Conservation (phyloP, 139 green algal species). For the Chlorella sp. region DNA sequence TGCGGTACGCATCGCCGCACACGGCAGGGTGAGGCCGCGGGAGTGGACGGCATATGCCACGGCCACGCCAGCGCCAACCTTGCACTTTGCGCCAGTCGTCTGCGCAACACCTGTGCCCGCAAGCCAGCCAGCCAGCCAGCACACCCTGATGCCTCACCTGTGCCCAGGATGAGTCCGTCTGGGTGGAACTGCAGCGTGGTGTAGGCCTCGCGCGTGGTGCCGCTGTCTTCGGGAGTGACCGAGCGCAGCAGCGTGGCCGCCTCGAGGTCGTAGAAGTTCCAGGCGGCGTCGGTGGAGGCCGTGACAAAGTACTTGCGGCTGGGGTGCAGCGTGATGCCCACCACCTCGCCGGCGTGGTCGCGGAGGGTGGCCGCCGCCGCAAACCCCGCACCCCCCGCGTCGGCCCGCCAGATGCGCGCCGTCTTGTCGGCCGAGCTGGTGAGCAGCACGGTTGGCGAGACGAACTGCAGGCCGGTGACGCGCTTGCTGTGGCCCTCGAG, state of each 20-base stretch:
- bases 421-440: conserved; percentile 74
- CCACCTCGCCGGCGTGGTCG: conserved; percentile 38
- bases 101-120: too few relatives aligned
- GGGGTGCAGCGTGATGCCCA: conserved; percentile 67
- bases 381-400: conserved; percentile 25
- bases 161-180: conserved; percentile 85
- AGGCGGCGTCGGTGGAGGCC: conserved; percentile 68
- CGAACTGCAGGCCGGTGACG: conserved; percentile 35
- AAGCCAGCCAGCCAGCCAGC: not conserved
- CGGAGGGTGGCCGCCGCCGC: conserved; percentile 26
- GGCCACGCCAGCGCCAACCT: too few relatives aligned
- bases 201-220: conserved; percentile 23
- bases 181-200: conserved; percentile 64
- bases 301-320: conserved; percentile 79
- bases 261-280: conserved; percentile 79
- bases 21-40: too few relatives aligned
- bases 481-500: conserved; percentile 83
- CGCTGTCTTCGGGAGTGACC: conserved; percentile 27
- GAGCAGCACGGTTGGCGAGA: conserved; percentile 47
- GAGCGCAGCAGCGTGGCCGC: conserved; percentile 60
- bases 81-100: too few relatives aligned
- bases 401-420: conserved; percentile 60
- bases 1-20: too few relatives aligned
- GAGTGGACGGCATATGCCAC: too few relatives aligned
- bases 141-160: conserved; percentile 32